Base-by-base conservation (phyloP, 257 asterid species). In the Lycium ferocissimum region DNA sequence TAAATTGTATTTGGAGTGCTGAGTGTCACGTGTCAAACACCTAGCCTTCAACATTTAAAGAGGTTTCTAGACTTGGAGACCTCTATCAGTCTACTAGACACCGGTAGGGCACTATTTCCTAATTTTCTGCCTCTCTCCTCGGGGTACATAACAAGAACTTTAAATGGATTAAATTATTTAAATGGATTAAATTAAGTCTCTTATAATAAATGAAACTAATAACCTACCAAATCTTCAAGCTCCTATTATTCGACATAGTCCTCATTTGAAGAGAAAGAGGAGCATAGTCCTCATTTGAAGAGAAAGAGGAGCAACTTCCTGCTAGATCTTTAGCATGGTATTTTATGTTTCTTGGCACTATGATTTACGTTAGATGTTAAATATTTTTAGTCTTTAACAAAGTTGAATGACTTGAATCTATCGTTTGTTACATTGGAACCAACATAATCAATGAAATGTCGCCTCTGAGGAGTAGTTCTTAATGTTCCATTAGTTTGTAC, bases 341-440 rank as follows among this genome's bases (percentile, higher is more conserved):
- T 73, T 73, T 45, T 47, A 18, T 10, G 15, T 71, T 10, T 71
- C 79, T 43, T 43, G 37, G 79, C 37, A 43, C 18, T 43, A 22
- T 22, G 18, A 71, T 40, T 47, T n/a, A 43, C 43, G 33, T 71
- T 71, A 71, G 79, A 71, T 71, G 79, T 71, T 71, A 6, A 40
- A 43, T 13, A 7, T 69, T 69, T 58, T 69, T 37, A 47, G 11
- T 47, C 80, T 73, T 73, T n/a, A 45, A 45, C n/a, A 45, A 14
- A 73, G 40, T 73, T 73, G 40, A 75, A 75, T 51, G 22, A 75
- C 81, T 14, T 75, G 81, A 73, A 75, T 49, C 62, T 22, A 75
- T 75, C 18, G 7, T 75, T 75, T 49, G 61, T 51, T 75, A 49
- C 40, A 75, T 75, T 75, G 62, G 45, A 75, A 49, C 81, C 62